A percentile compares a stretch with the other conserved stretches of the same genome.
These are phyloP conservation scores for Lizonia empirigonia DNA, from an alignment of 2,329 filamentous ascomycete species.

Conservation along the genomic window DNA sequence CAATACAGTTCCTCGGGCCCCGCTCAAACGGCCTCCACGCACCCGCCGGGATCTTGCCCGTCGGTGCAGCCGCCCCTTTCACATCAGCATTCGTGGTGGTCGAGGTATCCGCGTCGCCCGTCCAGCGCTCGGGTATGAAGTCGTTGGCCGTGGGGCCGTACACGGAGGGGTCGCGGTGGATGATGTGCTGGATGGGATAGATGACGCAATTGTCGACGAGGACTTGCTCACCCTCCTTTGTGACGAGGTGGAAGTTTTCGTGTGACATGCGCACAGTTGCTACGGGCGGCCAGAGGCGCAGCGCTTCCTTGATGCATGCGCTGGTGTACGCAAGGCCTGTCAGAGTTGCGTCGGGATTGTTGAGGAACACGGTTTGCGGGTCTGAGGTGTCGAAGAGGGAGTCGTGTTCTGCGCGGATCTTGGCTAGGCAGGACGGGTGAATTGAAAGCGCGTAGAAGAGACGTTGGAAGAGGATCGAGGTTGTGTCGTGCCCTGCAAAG, in stretches of 20 bases:
- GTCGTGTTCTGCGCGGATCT: conserved; percentile 57
- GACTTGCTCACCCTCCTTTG: conserved; percentile 51
- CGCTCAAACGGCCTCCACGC: conserved; percentile 63
- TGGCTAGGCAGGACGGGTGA: conserved; percentile 37
- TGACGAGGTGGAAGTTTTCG: conserved; percentile 52
- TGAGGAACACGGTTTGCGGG: conserved; percentile 49
- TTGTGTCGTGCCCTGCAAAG: conserved; percentile 57
- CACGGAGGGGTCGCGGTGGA: conserved; percentile 45
- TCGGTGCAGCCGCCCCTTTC: neutral
- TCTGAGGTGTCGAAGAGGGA: conserved; percentile 56
- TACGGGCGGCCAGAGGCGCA: conserved; percentile 60
- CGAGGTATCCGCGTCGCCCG: conserved; percentile 43
- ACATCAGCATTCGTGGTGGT: conserved; percentile 24
- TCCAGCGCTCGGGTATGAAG: conserved; percentile 46
- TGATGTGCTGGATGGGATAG: conserved; percentile 50
- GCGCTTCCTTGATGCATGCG: conserved; percentile 61
- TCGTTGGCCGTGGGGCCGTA: conserved; percentile 41
- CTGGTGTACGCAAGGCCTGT: conserved; percentile 57
- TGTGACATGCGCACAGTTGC: conserved; percentile 49
- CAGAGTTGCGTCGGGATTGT: conserved; percentile 56
- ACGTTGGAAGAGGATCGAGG: conserved; percentile 42
- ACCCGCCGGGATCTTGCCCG: conserved; percentile 43
- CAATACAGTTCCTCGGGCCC: conserved; percentile 63
- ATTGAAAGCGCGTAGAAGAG: conserved; percentile 42
- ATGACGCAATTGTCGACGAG: conserved; percentile 53